Evolutionary conservation across 768 basidiomycete genomes (phyloP).

Genomic region (Lentinula aciculospora): DNA sequence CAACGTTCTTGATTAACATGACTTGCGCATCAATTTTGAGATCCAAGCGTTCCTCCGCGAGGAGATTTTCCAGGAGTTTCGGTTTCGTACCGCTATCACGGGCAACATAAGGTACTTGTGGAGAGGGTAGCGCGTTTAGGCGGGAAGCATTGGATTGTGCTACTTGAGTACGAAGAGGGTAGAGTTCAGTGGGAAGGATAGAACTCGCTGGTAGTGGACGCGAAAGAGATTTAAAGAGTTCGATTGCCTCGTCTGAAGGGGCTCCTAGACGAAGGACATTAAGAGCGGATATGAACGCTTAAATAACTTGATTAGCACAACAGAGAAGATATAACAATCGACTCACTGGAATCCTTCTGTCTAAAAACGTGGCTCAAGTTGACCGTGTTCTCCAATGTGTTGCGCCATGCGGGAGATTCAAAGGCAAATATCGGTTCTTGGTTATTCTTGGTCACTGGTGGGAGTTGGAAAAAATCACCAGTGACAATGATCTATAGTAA

Average conservation of each 20-base stretch:
- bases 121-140: constrained; percentile 39
- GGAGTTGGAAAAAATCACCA: constrained; percentile 84
- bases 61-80: constrained; percentile 54
- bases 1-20: constrained; percentile 77
- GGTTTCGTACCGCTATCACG: constrained; percentile 44
- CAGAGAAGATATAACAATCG: not conserved
- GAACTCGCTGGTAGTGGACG: constrained; percentile 12
- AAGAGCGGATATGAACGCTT: constrained; percentile 68
- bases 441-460: constrained; percentile 57
- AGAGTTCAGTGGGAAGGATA: constrained; percentile 46
- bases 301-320: not conserved
- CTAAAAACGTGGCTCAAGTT: constrained; percentile 70
- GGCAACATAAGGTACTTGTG: constrained; percentile 38
- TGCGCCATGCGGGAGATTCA: constrained; percentile 60
- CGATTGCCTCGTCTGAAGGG: constrained; percentile 18
- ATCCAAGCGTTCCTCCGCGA: constrained; percentile 49
- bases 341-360: constrained; percentile 64
- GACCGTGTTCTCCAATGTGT: constrained; percentile 54
- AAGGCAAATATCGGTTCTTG: constrained; percentile 60
- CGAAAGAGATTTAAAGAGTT: constrained; percentile 15
- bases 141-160: constrained; percentile 55
- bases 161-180: constrained; percentile 66
- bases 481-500: constrained; percentile 56
- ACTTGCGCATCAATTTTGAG: constrained; percentile 47
- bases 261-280: constrained; percentile 68